Percentiles rank a stretch among this genome's conserved stretches.
Conservation (phyloP, 192 early-diverging fungal genomes). For the Backusella psychrophila region DNA sequence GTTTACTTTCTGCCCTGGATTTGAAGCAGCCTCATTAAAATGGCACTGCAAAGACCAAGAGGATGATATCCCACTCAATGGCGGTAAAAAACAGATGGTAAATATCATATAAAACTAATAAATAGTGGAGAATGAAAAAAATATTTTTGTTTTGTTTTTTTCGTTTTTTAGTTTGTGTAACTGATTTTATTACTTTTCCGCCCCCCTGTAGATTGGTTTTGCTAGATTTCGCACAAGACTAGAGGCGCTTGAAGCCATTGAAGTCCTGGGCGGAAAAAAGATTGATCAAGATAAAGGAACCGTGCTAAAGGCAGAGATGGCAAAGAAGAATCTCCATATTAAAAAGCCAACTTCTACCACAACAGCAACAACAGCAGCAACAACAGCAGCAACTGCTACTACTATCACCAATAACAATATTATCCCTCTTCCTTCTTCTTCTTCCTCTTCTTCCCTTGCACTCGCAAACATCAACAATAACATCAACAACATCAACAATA, state of each 20-base stretch:
- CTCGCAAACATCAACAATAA: neutral
- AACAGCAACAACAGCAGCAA: neutral
- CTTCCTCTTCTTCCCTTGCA: slow-evolving; percentile 13
- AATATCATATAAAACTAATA: neutral
- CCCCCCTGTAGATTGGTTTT: slow-evolving; percentile 87
- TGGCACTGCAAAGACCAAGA: slow-evolving; percentile 72
- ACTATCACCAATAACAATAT: slow-evolving; percentile 10
- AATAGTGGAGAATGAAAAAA: neutral
- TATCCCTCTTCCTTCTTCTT: neutral
- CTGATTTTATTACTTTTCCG: neutral
- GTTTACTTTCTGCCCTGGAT: slow-evolving; percentile 96
- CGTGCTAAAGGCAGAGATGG: slow-evolving; percentile 97
- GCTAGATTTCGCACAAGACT: slow-evolving; percentile 91
- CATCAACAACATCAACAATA: neutral
- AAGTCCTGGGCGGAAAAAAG: slow-evolving; percentile 87
- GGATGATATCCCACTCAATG: slow-evolving; percentile 41
- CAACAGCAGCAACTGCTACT: neutral
- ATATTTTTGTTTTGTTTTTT: neutral
- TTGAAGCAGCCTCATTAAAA: slow-evolving; percentile 97
- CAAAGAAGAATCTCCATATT: slow-evolving; percentile 97
- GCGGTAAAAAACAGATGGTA: slow-evolving; percentile 35
- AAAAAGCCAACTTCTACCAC: slow-evolving; percentile 62
- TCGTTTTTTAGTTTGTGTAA: slow-evolving; percentile 11
- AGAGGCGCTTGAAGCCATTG: slow-evolving; percentile 91
- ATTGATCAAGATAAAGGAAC: slow-evolving; percentile 82